Base-by-base conservation (phyloP, 2,329 filamentous ascomycete genomes). In the Ophiostoma sp. region DNA sequence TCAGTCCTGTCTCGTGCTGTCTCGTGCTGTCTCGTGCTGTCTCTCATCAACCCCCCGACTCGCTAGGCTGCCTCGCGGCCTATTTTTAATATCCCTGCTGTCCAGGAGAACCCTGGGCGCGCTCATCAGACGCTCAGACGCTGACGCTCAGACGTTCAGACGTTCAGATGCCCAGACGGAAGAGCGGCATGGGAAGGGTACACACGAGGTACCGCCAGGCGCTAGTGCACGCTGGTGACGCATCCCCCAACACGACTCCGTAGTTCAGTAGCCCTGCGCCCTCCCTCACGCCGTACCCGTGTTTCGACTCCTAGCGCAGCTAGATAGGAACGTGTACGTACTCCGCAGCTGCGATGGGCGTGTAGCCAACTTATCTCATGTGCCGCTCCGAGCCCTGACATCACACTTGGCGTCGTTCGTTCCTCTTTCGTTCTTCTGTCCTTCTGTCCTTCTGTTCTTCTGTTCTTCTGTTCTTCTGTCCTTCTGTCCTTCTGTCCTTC, bases 121-220 rank as follows among this genome's bases (percentile, higher is more conserved):
- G 49, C 49, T 27, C 18, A 55, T 55, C 49, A 55, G 49, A 55
- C 49, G 49, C 49, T 55, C 49, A 27, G 49, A 55, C 49, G 49
- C n/a, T n/a, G 49, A 55, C 49, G 49, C 49, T 55, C 49, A 27
- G 49, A 55, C 49, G 49, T 18, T 7, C 45, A 47, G 42, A 8
- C 49, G 49, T 18, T 7, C 49, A 55, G 49, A 55, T 18, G 9
- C 27, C 12, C 7, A 14, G 49, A 55, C 49, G 49, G 49, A 27
- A 55, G 27, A 55, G 11, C 49, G 49, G 18, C 49, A 55, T 27
- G 27, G 27, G 27, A 27, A 27, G 27, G 27, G 27, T 27, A 27
- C 27, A 27, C 27, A 27, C 27, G 27, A 27, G 27, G 27, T 27
- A 27, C 27, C 27, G 27, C 27, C 27, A 27, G 27, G 27, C 27